A percentile compares a stretch with the other conserved stretches of the same genome.
phyloP scores from a whole-genome alignment of 176 grass and related monocot species.

The Hsuehochloa calcarea region DNA sequence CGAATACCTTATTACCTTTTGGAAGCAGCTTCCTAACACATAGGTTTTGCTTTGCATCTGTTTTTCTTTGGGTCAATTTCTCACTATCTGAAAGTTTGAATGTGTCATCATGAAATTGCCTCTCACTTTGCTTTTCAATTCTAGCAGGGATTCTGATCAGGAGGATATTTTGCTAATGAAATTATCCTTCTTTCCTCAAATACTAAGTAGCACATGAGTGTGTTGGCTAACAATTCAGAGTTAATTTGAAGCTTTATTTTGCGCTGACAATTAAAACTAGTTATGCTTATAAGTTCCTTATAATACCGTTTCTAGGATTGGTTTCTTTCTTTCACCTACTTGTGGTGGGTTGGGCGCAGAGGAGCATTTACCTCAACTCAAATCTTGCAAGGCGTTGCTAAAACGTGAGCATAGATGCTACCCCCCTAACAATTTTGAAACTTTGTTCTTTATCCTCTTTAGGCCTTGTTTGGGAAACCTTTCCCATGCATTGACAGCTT shows the following conservation, averaged over 20 bases:
- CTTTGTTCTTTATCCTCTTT: no score
- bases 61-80: not conserved
- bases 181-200: not conserved
- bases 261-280: not conserved
- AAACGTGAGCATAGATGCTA: not conserved
- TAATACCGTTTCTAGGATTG: not conserved
- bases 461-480: no score
- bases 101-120: not conserved
- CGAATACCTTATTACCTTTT: not conserved
- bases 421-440: not conserved
- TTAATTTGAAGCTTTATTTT: not conserved
- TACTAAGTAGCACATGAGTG: not conserved
- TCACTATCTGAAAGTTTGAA: not conserved
- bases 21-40: not conserved
- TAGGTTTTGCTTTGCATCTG: not conserved
- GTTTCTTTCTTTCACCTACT: not conserved
- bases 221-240: not conserved
- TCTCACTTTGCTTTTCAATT: not conserved
- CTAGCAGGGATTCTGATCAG: not conserved
- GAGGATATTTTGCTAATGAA: not conserved
- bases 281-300: not conserved
- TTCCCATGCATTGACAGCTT: no score
- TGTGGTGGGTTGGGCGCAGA: not conserved
- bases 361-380: not conserved
- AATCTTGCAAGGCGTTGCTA: not conserved